A percentile compares a stretch with the other conserved stretches of the same genome.
These are phyloP conservation scores for Solanum etuberosum DNA, from an alignment of 257 asterid genomes.

Conservation along the genomic window DNA sequence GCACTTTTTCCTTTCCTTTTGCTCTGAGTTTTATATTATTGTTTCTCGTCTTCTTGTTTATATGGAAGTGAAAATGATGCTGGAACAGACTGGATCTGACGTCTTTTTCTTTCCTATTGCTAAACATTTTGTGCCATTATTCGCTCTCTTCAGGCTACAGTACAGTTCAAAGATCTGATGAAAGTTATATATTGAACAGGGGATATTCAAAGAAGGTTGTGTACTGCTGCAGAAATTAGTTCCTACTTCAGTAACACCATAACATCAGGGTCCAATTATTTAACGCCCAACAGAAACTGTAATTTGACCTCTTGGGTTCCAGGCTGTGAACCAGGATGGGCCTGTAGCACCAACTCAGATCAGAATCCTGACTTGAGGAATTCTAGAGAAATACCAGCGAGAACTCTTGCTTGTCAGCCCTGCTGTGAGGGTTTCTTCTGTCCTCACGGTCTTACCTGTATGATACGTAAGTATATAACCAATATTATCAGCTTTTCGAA, in stretches of 20 bases:
- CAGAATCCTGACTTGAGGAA: constrained; percentile 48
- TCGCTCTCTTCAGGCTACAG: not conserved
- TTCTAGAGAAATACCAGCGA: constrained; percentile 40
- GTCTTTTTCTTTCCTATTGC: not conserved
- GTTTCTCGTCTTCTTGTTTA: not conserved
- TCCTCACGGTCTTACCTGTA: constrained; percentile 95
- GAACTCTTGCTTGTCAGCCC: constrained; percentile 45
- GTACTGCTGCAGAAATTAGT: constrained; percentile 82
- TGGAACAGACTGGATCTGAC: not conserved
- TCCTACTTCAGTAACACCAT: constrained; percentile 37
- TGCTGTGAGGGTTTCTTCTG: constrained; percentile 97
- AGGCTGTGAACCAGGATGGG: constrained; percentile 98
- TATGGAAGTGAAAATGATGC: not conserved
- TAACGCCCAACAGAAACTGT: constrained; percentile 73
- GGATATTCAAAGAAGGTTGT: constrained; percentile 59
- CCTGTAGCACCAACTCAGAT: constrained; percentile 45
- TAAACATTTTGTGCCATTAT: not conserved
- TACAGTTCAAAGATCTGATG: not conserved
- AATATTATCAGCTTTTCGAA: not conserved
- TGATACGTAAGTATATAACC: constrained; percentile 69
- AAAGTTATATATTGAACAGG: constrained; percentile 12
- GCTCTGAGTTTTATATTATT: not conserved
- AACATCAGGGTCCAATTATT: constrained; percentile 30
- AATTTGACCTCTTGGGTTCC: constrained; percentile 70
- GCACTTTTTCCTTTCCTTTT: not conserved